Percentiles rank a stretch among this genome's conserved stretches.
phyloP scores from a whole-genome alignment of 352 stramenopile genomes.

The Globisporangium apiculatum region DNA sequence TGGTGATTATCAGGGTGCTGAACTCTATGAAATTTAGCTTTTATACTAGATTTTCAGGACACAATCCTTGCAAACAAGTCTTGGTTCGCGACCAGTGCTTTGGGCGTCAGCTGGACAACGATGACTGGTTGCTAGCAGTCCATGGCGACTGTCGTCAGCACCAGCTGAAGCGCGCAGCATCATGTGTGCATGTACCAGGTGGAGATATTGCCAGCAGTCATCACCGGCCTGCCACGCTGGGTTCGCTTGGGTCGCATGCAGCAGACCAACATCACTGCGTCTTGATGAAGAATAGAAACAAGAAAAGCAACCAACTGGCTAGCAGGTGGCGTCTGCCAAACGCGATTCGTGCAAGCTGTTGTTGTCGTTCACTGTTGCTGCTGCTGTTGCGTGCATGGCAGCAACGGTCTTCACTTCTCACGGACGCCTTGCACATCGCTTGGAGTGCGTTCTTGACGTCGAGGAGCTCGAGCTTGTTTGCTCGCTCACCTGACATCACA shows the following conservation, averaged over 20 bases:
- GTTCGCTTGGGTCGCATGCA: not conserved
- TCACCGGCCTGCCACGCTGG: not conserved
- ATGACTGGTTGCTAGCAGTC: not conserved
- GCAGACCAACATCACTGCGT: not conserved
- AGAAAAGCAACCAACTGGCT: not conserved
- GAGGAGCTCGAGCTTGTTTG: not conserved
- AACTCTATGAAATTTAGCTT: too few relatives aligned
- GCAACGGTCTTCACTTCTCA: not conserved
- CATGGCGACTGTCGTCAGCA: not conserved
- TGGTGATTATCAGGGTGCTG: too few relatives aligned
- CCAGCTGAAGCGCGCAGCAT: not conserved
- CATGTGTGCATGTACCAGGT: not conserved
- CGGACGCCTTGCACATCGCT: too few relatives aligned
- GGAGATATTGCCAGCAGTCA: not conserved
- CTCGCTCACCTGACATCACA: not conserved
- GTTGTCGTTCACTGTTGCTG: too few relatives aligned
- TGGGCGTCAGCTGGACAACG: not conserved
- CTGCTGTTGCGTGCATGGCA: not conserved
- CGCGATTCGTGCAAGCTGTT: not conserved
- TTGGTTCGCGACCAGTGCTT: not conserved
- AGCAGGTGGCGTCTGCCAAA: not conserved
- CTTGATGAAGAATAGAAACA: not conserved
- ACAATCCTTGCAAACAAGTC: not conserved
- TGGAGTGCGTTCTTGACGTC: not conserved
- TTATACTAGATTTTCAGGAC: not conserved